phyloP scores from a whole-genome alignment of 2,329 filamentous ascomycete species.

The Colletotrichum salicis region DNA sequence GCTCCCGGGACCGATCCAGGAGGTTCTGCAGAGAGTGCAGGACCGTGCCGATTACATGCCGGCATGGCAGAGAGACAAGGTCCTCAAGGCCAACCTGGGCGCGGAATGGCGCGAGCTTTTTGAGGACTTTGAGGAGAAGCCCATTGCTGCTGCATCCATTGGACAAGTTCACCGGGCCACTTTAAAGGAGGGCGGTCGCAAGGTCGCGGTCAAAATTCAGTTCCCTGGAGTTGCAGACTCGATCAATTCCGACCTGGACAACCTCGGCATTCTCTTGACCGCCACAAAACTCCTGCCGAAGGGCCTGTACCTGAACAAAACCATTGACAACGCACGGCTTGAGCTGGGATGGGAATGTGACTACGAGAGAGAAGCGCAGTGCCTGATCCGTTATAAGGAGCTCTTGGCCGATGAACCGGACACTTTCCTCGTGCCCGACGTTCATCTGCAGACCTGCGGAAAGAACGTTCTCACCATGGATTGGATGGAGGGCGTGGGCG shows the following conservation, averaged over 20 bases:
- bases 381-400: conserved; percentile 78
- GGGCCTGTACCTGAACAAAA: conserved; percentile 94
- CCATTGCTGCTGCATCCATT: conserved; percentile 95
- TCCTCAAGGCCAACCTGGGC: conserved; percentile 82
- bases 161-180: conserved; percentile 93
- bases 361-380: conserved; percentile 88
- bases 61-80: conserved; percentile 87
- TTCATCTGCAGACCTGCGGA: conserved; percentile 83
- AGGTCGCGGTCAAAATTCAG: conserved; percentile 95
- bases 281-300: conserved; percentile 90
- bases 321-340: conserved; percentile 91
- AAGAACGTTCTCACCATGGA: conserved; percentile 93
- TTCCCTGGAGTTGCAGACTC: conserved; percentile 96
- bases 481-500: conserved; percentile 85
- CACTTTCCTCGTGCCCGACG: conserved; percentile 81
- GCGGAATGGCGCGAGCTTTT: conserved; percentile 87
- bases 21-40: conserved; percentile 92
- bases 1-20: conserved; percentile 86
- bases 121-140: conserved; percentile 85
- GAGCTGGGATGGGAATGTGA: conserved; percentile 98
- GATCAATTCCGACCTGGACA: conserved; percentile 96
- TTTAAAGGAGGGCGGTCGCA: conserved; percentile 77
- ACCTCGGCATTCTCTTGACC: conserved; percentile 88
- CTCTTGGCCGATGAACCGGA: conserved; percentile 80
- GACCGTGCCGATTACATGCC: conserved; percentile 99